Conservation (phyloP, 768 basidiomycete genomes). For the Kwoniella pini region DNA sequence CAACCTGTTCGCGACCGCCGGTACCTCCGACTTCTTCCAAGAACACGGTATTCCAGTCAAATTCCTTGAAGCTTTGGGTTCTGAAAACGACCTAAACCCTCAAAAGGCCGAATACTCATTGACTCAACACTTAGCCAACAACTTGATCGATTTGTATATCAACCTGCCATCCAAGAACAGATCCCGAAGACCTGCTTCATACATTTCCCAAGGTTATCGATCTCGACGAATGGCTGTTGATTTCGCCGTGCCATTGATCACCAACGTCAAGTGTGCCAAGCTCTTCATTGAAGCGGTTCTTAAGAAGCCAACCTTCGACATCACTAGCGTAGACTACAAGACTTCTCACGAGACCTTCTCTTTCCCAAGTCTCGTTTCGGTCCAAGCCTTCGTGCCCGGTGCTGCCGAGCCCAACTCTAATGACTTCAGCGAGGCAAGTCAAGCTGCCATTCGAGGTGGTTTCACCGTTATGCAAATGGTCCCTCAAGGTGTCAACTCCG, state of each 20-base stretch:
- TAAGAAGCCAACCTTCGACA: conserved; percentile 79
- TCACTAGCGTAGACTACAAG: conserved; percentile 89
- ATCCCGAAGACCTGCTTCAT: conserved; percentile 94
- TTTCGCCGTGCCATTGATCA: conserved; percentile 94
- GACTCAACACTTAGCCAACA: conserved; percentile 87
- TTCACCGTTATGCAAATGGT: conserved; percentile 83
- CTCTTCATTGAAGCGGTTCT: conserved; percentile 80
- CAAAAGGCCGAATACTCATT: conserved; percentile 98
- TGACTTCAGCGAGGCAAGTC: conserved; percentile 69
- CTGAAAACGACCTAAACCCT: conserved; percentile 63
- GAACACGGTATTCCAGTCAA: conserved; percentile 98
- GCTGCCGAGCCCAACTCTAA: conserved; percentile 62
- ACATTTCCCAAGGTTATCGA: conserved; percentile 93
- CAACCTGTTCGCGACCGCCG: conserved; percentile 94
- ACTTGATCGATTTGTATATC: conserved; percentile 99
- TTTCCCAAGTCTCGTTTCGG: conserved; percentile 89
- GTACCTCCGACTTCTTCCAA: conserved; percentile 93
- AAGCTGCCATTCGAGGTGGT: conserved; percentile 82
- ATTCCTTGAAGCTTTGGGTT: conserved; percentile 84
- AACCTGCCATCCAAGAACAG: conserved; percentile 98
- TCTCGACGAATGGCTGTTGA: conserved; percentile 99
- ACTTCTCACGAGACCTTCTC: conserved; percentile 84
- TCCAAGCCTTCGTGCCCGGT: conserved; percentile 79
- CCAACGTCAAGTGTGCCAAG: conserved; percentile 98
- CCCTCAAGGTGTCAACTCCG: conserved; percentile 66